A percentile compares a stretch with the other conserved stretches of the same genome.
phyloP scores from a whole-genome alignment of 2,329 filamentous ascomycete genomes.

The Apiospora sp. region DNA sequence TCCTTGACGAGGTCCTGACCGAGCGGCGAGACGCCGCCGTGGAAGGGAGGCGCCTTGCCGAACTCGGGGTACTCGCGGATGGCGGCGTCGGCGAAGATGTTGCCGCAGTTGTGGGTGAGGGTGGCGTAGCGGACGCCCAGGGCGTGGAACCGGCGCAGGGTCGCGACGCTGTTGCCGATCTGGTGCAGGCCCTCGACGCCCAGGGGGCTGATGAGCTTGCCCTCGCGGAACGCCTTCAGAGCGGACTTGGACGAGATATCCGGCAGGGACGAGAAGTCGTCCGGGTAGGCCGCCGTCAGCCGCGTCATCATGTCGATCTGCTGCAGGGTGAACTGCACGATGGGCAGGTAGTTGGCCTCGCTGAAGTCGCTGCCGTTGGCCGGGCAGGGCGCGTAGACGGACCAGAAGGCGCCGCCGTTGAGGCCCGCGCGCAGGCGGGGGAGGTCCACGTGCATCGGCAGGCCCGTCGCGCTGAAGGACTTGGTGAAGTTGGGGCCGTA shows the following conservation, averaged over 20 bases:
- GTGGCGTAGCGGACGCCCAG: conserved; percentile 89
- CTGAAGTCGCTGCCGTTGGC: conserved; percentile 76
- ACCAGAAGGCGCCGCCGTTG: conserved; percentile 92
- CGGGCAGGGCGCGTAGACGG: conserved; percentile 82
- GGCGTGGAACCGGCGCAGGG: conserved; percentile 76
- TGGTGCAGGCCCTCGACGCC: conserved; percentile 92
- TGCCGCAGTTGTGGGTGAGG: conserved; percentile 93
- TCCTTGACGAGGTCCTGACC: conserved; percentile 78
- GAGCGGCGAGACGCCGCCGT: conserved; percentile 75
- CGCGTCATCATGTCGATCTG: conserved; percentile 72
- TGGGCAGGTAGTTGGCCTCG: conserved; percentile 71
- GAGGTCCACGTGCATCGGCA: conserved; percentile 79
- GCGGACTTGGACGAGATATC: conserved; percentile 66
- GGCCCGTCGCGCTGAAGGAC: conserved; percentile 74
- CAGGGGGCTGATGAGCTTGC: conserved; percentile 77
- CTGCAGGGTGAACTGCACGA: conserved; percentile 70
- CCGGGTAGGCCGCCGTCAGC: conserved; percentile 55
- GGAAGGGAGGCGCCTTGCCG: conserved; percentile 63
- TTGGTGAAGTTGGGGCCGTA: conserved; percentile 77
- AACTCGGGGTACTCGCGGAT: conserved; percentile 61
- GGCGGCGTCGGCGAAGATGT: conserved; percentile 86
- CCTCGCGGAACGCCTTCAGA: conserved; percentile 64
- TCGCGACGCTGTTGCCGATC: conserved; percentile 84
- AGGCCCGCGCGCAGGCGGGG: conserved; percentile 75
- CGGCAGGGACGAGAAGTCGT: conserved; percentile 68